Percentiles rank a stretch among this genome's conserved stretches.
These are phyloP conservation scores for Termitomyces sp. DNA, from an alignment of 768 basidiomycete species.

Conservation along the genomic window DNA sequence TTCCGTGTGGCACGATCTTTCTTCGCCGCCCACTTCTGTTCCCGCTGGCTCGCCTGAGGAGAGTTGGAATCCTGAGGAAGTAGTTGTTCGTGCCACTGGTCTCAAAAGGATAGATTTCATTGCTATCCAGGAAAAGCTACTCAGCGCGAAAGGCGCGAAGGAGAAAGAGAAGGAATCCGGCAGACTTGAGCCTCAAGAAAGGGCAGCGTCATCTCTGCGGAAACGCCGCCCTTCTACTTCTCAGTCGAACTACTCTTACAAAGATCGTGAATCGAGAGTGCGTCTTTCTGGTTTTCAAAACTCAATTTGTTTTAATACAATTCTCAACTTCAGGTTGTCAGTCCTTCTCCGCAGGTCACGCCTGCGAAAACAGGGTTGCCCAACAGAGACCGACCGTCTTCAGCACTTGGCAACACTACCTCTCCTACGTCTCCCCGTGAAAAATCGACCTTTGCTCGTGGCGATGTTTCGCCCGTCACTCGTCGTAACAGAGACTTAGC, in stretches of 20 bases:
- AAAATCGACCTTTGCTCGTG: conserved; percentile 21
- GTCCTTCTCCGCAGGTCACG: conserved; percentile 51
- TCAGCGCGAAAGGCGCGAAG: conserved; percentile 60
- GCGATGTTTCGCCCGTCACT: conserved; percentile 47
- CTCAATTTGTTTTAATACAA: conserved; percentile 8
- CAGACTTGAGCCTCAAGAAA: conserved; percentile 57
- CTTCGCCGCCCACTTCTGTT: conserved; percentile 42
- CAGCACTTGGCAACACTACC: conserved; percentile 21
- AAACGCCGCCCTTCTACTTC: conserved; percentile 78
- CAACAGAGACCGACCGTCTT: conserved; percentile 25
- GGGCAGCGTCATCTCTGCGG: conserved; percentile 63
- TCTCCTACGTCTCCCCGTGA: conserved; percentile 14
- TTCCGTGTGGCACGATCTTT: conserved; percentile 66
- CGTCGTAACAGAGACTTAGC: conserved; percentile 75
- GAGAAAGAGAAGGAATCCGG: conserved; percentile 37
- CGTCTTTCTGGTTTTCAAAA: conserved; percentile 10
- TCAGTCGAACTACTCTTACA: conserved; percentile 71
- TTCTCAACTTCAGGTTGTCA: conserved; percentile 47
- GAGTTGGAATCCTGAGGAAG: conserved; percentile 61
- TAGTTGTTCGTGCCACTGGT: conserved; percentile 64
- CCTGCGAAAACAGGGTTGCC: conserved; percentile 33
- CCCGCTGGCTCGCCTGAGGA: conserved; percentile 53
- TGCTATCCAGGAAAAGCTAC: conserved; percentile 73
- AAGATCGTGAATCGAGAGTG: conserved; percentile 44
- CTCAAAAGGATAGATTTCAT: conserved; percentile 69